phyloP scores from a whole-genome alignment of 2,329 filamentous ascomycete genomes.

The Talaromyces funiculosus region DNA sequence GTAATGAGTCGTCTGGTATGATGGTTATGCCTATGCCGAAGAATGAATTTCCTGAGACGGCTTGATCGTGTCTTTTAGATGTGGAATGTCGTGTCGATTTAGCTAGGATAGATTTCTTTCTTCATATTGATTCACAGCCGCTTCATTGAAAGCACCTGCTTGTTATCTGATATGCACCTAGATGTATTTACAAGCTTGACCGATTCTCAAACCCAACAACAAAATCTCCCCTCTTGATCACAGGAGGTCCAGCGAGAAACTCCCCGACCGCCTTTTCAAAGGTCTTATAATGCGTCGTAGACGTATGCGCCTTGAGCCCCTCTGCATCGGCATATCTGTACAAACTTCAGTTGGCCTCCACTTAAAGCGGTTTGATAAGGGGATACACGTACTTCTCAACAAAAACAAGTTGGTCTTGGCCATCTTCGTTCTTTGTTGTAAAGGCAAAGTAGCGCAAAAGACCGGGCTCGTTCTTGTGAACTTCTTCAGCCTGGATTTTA shows the following conservation, averaged over 20 bases:
- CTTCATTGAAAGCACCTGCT: background rate
- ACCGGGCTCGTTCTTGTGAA: background rate
- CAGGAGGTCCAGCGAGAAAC: slow-evolving; percentile 6
- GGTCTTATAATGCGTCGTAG: background rate
- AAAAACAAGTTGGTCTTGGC: slow-evolving; percentile 7
- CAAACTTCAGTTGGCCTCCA: background rate
- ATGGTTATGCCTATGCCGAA: background rate
- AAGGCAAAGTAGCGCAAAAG: slow-evolving; percentile 4
- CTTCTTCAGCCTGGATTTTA: background rate
- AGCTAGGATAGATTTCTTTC: background rate
- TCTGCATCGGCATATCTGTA: slow-evolving; percentile 6
- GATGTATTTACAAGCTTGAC: background rate
- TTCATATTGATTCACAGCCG: background rate
- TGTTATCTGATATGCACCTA: background rate
- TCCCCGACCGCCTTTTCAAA: background rate
- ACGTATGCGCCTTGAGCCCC: background rate
- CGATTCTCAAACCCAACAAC: slow-evolving; percentile 1
- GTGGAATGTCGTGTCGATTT: background rate
- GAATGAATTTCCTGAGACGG: slow-evolving; percentile 1
- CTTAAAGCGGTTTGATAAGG: background rate
- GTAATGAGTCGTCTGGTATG: background rate
- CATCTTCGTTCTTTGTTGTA: slow-evolving; percentile 5
- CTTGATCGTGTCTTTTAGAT: background rate
- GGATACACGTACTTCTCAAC: background rate
- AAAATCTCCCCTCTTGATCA: background rate